A percentile compares a stretch with the other conserved stretches of the same genome.
Evolutionary conservation across 2,329 filamentous ascomycete species (phyloP).

Genomic region (Phoma herbarum): DNA sequence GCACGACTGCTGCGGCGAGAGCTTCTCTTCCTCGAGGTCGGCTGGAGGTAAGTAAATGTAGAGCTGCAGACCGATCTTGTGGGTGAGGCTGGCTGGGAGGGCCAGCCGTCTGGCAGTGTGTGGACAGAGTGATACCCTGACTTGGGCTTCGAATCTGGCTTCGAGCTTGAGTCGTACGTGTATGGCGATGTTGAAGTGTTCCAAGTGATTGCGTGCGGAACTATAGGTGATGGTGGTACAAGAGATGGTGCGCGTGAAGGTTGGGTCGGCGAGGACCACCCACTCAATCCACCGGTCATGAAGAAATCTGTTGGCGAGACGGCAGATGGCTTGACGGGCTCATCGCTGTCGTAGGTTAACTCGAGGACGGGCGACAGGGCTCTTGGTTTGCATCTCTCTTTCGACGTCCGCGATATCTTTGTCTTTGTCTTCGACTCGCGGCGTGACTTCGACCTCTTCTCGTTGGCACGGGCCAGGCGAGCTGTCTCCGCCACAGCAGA

Average conservation of each 20-base stretch:
- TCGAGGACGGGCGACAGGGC: slow-evolving; percentile 24
- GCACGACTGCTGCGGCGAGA: neutral
- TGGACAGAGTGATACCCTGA: neutral
- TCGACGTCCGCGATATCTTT: neutral
- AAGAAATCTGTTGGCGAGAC: slow-evolving; percentile 32
- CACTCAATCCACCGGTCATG: slow-evolving; percentile 32
- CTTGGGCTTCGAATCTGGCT: neutral
- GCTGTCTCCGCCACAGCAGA: neutral
- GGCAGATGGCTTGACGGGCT: neutral
- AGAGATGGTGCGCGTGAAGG: neutral
- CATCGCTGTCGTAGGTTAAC: slow-evolving; percentile 13
- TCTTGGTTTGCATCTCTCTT: neutral
- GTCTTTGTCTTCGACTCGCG: neutral
- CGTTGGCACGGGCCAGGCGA: no score
- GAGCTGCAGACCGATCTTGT: neutral
- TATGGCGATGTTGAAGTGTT: neutral
- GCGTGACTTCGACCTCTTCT: neutral
- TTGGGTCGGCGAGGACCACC: slow-evolving; percentile 21
- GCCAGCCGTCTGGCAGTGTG: neutral
- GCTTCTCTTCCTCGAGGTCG: slow-evolving; percentile 1
- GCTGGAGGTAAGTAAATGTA: neutral
- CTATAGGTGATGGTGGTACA: neutral
- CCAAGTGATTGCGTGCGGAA: slow-evolving; percentile 14
- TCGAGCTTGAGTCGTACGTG: neutral
- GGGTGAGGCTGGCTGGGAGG: neutral